A percentile compares a stretch with the other conserved stretches of the same genome.
phyloP scores from a whole-genome alignment of 768 basidiomycete genomes.

The Ramaria rubella region DNA sequence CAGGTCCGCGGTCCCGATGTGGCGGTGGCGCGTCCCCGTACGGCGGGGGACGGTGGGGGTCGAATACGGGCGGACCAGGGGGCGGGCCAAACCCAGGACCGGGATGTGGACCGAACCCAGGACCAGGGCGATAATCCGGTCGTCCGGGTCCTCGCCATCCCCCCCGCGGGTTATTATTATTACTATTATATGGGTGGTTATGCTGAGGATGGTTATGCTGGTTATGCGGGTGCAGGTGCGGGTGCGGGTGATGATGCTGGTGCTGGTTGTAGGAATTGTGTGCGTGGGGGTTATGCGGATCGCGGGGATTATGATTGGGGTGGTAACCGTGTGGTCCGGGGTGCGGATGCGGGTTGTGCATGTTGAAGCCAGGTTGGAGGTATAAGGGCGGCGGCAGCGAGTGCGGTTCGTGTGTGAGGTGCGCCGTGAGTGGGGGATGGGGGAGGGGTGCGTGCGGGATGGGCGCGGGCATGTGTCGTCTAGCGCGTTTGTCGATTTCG shows the following conservation, averaged over 20 bases:
- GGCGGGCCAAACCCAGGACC: too few relatives aligned
- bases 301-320: neutral
- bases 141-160: neutral
- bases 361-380: too few relatives aligned
- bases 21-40: neutral
- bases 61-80: neutral
- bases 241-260: neutral
- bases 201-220: too few relatives aligned
- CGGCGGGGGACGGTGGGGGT: neutral
- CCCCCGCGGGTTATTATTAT: too few relatives aligned
- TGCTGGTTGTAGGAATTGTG: neutral
- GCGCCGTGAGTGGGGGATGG: neutral
- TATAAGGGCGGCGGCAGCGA: neutral
- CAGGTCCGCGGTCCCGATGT: neutral
- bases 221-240: neutral
- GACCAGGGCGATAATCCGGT: neutral
- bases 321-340: too few relatives aligned
- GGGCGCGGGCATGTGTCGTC: constrained; percentile 30
- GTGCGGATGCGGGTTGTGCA: too few relatives aligned
- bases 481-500: constrained; percentile 71
- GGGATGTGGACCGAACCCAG: neutral
- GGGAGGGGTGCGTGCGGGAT: constrained; percentile 1
- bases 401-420: neutral
- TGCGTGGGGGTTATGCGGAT: constrained; percentile 8
- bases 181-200: too few relatives aligned